phyloP scores from a whole-genome alignment of 1,139 yeast genomes.

The Lodderomyces metapsilosis region DNA sequence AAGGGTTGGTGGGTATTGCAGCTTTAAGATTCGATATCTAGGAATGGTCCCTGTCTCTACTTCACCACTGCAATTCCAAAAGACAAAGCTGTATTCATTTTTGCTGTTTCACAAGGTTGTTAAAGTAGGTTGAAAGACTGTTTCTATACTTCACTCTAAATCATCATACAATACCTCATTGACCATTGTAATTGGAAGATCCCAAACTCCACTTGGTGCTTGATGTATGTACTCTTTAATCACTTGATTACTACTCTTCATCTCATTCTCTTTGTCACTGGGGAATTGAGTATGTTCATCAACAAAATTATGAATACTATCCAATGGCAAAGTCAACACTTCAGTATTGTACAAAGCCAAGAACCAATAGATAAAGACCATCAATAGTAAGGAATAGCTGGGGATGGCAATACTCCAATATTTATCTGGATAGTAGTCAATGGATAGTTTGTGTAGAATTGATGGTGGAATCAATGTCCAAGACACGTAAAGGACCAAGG shows the following conservation, averaged over 20 bases:
- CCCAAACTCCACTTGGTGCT: constrained; percentile 83
- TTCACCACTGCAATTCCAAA: too few relatives aligned
- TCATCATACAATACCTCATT: constrained; percentile 59
- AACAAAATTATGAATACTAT: constrained; percentile 60
- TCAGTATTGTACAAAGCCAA: constrained; percentile 74
- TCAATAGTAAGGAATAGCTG: constrained; percentile 60
- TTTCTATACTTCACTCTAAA: not conserved
- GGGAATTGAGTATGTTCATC: constrained; percentile 66
- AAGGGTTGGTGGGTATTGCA: too few relatives aligned
- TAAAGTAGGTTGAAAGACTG: too few relatives aligned
- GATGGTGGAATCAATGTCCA: constrained; percentile 72
- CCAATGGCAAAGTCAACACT: constrained; percentile 57
- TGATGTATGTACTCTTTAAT: constrained; percentile 36
- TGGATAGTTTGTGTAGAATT: constrained; percentile 50
- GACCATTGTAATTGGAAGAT: constrained; percentile 70
- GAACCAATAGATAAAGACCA: constrained; percentile 71
- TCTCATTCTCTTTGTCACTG: constrained; percentile 15
- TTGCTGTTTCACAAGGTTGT: too few relatives aligned
- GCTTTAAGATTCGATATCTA: too few relatives aligned
- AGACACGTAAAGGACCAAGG: constrained; percentile 51
- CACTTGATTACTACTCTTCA: constrained; percentile 7
- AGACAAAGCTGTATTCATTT: too few relatives aligned
- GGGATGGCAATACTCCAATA: constrained; percentile 89
- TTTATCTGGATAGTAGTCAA: constrained; percentile 76
- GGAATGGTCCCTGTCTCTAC: too few relatives aligned